Evolutionary conservation across 257 asterid species (phyloP).

Genomic region (Plantago major): DNA sequence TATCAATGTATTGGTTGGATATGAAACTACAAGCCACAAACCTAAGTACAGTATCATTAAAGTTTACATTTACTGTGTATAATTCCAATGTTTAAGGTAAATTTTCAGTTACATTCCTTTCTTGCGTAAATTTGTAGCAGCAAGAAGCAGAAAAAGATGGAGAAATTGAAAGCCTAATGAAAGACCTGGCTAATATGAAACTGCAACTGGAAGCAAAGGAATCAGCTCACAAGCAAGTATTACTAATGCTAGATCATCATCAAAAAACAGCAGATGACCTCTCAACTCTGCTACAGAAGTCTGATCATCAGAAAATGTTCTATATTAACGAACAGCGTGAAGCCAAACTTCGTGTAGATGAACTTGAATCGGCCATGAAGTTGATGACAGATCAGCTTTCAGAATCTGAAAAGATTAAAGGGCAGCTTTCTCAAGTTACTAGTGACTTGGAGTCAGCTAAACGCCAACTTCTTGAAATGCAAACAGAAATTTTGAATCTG

Average conservation of each 20-base stretch:
- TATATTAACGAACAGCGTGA: conserved; percentile 33
- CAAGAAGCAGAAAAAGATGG: conserved; percentile 35
- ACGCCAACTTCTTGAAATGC: conserved; percentile 25
- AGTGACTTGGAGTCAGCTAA: conserved; percentile 27
- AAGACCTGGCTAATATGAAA: conserved; percentile 40
- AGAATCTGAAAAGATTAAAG: conserved; percentile 24
- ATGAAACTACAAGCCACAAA: too few species aligned
- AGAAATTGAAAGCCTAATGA: conserved; percentile 29
- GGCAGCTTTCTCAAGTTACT: conserved; percentile 24
- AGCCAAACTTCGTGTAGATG: conserved; percentile 21
- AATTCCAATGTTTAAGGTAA: too few species aligned
- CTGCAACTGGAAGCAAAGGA: conserved; percentile 53
- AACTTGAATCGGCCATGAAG: conserved; percentile 35
- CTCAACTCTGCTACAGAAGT: conserved; percentile 28
- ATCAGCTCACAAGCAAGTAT: conserved; percentile 44
- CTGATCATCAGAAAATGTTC: conserved; percentile 41
- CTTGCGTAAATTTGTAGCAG: not conserved
- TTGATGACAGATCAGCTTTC: conserved; percentile 17
- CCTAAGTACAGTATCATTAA: too few species aligned
- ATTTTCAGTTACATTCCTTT: not conserved
- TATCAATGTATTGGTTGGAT: too few species aligned
- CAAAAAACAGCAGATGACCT: conserved; percentile 45
- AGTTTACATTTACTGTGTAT: too few species aligned
- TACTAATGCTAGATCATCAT: conserved; percentile 39
- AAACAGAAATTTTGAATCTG: conserved; percentile 26